Evolutionary conservation across 208 protist genomes (phyloP).

Genomic region (Naegleria gruberi): DNA sequence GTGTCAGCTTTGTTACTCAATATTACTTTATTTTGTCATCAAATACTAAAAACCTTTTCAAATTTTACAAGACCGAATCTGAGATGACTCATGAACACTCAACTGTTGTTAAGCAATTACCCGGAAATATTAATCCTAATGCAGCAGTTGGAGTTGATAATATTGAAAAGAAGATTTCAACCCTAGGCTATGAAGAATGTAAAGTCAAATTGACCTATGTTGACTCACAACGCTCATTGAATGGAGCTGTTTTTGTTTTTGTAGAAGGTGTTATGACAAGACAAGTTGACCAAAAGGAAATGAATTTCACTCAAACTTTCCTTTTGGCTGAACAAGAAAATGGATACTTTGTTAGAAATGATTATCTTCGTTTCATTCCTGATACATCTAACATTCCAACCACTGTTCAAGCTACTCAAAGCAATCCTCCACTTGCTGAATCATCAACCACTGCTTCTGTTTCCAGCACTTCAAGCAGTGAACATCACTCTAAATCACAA

Average conservation of each 20-base stretch:
- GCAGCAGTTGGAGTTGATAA: not conserved
- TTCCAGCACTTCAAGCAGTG: not conserved
- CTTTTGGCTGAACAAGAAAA: slow-evolving; percentile 1
- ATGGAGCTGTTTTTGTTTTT: not conserved
- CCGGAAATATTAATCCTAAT: not conserved
- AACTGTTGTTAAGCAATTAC: not conserved
- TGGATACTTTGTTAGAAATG: slow-evolving; percentile 7
- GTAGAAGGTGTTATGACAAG: not conserved
- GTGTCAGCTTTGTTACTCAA: not conserved
- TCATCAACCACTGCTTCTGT: not conserved
- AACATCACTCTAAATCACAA: not conserved
- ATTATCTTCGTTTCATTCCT: not conserved
- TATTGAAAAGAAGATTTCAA: not conserved
- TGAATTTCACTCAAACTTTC: not conserved
- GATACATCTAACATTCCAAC: not conserved
- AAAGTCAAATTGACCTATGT: not conserved
- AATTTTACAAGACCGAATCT: not conserved
- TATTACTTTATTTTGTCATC: not conserved
- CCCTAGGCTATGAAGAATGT: not conserved
- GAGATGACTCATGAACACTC: not conserved
- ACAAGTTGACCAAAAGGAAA: not conserved
- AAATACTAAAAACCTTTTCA: not conserved
- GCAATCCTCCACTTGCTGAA: not conserved
- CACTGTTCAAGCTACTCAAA: not conserved
- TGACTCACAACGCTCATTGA: not conserved